phyloP scores from a whole-genome alignment of 129 eudicot species.

The Centella asiatica region DNA sequence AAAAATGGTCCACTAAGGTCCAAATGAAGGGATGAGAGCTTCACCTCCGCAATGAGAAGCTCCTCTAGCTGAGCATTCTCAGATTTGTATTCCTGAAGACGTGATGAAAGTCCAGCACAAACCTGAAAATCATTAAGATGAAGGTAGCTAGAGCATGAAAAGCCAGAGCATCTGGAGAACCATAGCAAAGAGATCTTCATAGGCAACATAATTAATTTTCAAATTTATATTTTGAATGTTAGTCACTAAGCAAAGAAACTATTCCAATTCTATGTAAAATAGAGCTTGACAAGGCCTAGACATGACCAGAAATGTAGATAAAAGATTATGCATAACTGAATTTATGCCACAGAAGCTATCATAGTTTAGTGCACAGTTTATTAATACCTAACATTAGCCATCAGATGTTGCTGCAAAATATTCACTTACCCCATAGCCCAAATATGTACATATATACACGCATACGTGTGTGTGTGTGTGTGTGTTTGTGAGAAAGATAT shows the following conservation, averaged over 20 bases:
- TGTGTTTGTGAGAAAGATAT: no score
- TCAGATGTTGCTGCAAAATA: no score
- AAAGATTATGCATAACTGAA: no score
- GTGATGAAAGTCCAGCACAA: constrained; percentile 99
- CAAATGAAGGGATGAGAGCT: background rate
- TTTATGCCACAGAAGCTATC: no score
- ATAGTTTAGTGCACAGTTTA: no score
- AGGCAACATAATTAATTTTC: no score
- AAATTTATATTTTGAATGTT: background rate
- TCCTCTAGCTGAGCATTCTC: constrained; percentile 97
- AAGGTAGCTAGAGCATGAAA: constrained; percentile 8
- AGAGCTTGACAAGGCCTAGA: background rate
- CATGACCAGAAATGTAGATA: background rate
- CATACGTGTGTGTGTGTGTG: no score
- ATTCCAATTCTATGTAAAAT: background rate
- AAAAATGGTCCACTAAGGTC: constrained; percentile 5
- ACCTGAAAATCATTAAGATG: constrained; percentile 45
- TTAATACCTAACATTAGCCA: no score
- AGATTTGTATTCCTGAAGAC: constrained; percentile 95
- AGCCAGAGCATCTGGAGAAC: background rate
- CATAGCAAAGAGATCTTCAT: no score
- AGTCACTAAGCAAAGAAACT: background rate
- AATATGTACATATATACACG: no score
- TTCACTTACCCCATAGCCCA: no score
- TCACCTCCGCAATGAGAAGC: constrained; percentile 96